phyloP scores from a whole-genome alignment of 176 grass and related monocot species.

The Musa schizocarpa region DNA sequence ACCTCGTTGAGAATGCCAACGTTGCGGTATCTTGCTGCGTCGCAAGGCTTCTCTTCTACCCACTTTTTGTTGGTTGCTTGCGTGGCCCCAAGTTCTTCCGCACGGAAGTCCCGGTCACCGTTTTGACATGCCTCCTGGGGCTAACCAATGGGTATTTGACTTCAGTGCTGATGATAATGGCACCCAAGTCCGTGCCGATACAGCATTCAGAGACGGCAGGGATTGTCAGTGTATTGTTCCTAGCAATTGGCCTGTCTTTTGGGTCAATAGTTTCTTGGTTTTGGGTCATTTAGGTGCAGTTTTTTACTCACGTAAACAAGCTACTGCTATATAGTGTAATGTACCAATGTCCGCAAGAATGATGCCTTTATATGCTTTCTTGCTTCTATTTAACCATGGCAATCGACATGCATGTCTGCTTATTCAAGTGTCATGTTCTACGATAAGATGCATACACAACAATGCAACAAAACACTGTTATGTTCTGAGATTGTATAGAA shows the following conservation, averaged over 20 bases:
- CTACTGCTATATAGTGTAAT: too few relatives aligned
- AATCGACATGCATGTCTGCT: too few relatives aligned
- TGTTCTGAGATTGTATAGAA: too few relatives aligned
- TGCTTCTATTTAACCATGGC: too few relatives aligned
- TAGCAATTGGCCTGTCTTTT: constrained; percentile 46
- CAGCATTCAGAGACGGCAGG: constrained; percentile 79
- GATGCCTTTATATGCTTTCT: too few relatives aligned
- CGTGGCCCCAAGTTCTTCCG: constrained; percentile 74
- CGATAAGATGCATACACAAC: too few relatives aligned
- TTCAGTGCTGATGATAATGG: constrained; percentile 68
- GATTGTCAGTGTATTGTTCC: constrained; percentile 80
- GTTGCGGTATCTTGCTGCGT: constrained; percentile 41
- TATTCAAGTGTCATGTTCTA: too few relatives aligned
- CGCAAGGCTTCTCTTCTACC: constrained; percentile 64
- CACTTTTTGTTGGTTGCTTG: constrained; percentile 71
- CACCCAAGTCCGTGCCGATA: constrained; percentile 76
- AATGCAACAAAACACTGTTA: too few relatives aligned
- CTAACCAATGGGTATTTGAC: constrained; percentile 85
- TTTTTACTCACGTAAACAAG: neutral
- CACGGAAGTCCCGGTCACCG: constrained; percentile 58
- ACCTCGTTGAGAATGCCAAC: constrained; percentile 51
- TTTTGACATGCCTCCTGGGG: constrained; percentile 68
- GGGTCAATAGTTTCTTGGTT: constrained; percentile 83
- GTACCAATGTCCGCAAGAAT: too few relatives aligned
- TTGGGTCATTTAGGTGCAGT: constrained; percentile 52